Evolutionary conservation across 306 rosid genomes (phyloP).

Genomic region (Ceratonia siliqua): DNA sequence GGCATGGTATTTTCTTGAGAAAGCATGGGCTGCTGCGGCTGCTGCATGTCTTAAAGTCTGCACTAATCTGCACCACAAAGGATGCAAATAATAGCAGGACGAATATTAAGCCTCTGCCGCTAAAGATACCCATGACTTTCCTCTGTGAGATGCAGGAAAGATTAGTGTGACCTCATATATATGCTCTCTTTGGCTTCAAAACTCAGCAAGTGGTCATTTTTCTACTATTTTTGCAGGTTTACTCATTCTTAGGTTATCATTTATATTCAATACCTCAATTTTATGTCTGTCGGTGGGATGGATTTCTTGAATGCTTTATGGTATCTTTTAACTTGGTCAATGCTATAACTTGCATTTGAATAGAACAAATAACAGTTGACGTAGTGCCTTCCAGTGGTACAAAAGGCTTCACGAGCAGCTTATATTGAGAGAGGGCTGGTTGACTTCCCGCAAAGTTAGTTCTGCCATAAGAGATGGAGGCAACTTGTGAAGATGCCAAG

Average conservation of each 20-base stretch:
- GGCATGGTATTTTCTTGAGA: slow-evolving; percentile 50
- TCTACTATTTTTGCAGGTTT: not conserved
- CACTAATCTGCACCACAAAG: slow-evolving; percentile 40
- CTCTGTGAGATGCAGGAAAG: slow-evolving; percentile 9
- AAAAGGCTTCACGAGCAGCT: slow-evolving; percentile 17
- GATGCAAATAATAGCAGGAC: slow-evolving; percentile 41
- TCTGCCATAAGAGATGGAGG: slow-evolving; percentile 7
- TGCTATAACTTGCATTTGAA: not conserved
- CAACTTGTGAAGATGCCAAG: not conserved
- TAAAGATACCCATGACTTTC: slow-evolving; percentile 44
- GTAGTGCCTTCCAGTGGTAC: slow-evolving; percentile 20
- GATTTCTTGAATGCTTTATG: slow-evolving; percentile 12
- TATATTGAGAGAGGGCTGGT: not conserved
- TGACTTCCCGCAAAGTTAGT: slow-evolving; percentile 31
- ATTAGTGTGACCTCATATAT: not conserved
- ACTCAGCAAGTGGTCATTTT: slow-evolving; percentile 32
- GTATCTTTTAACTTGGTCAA: slow-evolving; percentile 29
- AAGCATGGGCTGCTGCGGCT: slow-evolving; percentile 49
- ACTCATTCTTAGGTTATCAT: slow-evolving; percentile 2
- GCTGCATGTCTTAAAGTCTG: slow-evolving; percentile 37
- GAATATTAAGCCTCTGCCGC: slow-evolving; percentile 23
- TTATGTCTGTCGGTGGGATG: not conserved
- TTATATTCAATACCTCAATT: slow-evolving; percentile 7
- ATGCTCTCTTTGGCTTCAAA: not conserved
- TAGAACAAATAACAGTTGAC: slow-evolving; percentile 25